Base-by-base conservation (phyloP, 805 yeast genomes). In the Wickerhamiella qilinensis region DNA sequence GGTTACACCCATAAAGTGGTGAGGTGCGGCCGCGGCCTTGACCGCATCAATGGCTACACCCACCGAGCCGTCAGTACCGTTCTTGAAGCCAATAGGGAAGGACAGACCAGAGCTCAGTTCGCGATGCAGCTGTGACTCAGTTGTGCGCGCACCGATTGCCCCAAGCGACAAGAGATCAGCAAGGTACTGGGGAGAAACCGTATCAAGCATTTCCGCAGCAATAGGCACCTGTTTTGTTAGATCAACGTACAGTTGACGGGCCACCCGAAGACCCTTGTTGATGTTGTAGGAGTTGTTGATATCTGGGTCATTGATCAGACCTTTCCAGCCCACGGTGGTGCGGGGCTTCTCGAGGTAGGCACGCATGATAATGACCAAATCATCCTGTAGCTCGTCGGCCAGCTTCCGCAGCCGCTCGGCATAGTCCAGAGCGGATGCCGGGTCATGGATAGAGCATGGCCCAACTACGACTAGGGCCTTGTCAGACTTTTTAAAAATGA, bases 321-420 rank as follows among this genome's bases (percentile, higher is more conserved):
- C 98, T 64, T 88, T 88, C 98, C 98, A 88, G 43, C 98, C 98
- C 34, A 91, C 97, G 21, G 97, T 88, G 37, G 98, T 88, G 64
- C 98, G 76, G 51, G 98, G 98, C 63, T 88, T 88, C 60, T 88
- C 98, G 54, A 91, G 69, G 66, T 91, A 91, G 3, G 97, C 97
- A 64, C 98, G 77, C 98, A 91, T 91, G 45, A 91, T 77, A 42
- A 91, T 77, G 41, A 76, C 72, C 43, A 91, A 68, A 49, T 88
- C 95, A 35, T 71, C 75, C 46, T 77, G 67, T 46, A 80, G 65
- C 54, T 74, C 68, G 40, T 73, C 73, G 32, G 79, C 63, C 28
- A 77, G 56, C 39, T 64, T 65, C 33, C 71, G 60, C 41, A 88
- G 69, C 51, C 75, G 65, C 27, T 67, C 64, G 51, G 88, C 82